Conservation (phyloP, 176 grass and related monocot species). For the Puya raimondii region DNA sequence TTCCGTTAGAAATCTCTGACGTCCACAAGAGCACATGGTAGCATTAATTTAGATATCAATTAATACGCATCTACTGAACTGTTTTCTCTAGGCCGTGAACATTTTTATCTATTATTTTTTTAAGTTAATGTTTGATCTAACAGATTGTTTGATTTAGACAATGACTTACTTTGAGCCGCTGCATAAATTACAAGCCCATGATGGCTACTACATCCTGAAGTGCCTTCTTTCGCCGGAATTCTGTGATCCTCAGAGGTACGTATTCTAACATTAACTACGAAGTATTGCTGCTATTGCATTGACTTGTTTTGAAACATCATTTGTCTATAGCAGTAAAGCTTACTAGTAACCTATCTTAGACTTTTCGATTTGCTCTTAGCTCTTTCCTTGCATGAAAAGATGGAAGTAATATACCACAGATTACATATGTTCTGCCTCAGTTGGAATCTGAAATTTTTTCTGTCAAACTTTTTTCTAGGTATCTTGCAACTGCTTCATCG, state of each 20-base stretch:
- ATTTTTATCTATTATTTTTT: too few species aligned
- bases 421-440: too few species aligned
- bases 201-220: conserved; percentile 76
- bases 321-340: neutral
- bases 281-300: too few species aligned
- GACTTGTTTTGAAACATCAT: too few species aligned
- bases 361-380: neutral
- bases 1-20: too few species aligned
- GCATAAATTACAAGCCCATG: conserved; percentile 89
- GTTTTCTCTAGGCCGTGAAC: too few species aligned
- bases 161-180: conserved; percentile 63
- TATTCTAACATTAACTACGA: neutral
- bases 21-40: too few species aligned
- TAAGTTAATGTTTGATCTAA: neutral
- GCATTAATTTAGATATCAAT: too few species aligned
- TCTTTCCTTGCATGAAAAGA: neutral
- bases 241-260: conserved; percentile 76
- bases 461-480: conserved; percentile 38
- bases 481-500: conserved; percentile 84
- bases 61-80: too few species aligned
- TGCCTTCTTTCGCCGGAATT: conserved; percentile 90
- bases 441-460: neutral
- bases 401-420: neutral
- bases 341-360: neutral
- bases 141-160: conserved; percentile 31